phyloP scores from a whole-genome alignment of 106 monocot genomes.

The Gastrodia elata region DNA sequence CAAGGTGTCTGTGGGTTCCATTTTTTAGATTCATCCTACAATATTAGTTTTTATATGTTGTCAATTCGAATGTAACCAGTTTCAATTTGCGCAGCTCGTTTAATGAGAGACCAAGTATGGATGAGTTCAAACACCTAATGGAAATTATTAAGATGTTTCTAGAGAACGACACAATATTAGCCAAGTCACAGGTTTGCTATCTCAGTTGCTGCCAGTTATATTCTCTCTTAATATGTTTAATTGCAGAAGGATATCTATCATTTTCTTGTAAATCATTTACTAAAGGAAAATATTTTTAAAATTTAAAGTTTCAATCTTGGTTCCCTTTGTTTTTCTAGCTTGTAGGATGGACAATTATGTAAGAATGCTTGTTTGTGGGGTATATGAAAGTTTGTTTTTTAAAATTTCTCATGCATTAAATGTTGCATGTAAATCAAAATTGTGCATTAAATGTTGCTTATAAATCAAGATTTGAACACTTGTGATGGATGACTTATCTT shows the following conservation, averaged over 20 bases:
- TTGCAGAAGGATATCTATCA: background rate
- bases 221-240: background rate
- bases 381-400: background rate
- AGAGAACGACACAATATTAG: constrained; percentile 30
- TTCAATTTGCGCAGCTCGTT: constrained; percentile 24
- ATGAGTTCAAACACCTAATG: constrained; percentile 31
- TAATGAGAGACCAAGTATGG: constrained; percentile 34
- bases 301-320: background rate
- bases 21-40: background rate
- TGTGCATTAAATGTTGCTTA: background rate
- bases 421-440: background rate
- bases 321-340: background rate
- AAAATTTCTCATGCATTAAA: background rate
- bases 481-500: background rate
- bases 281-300: background rate
- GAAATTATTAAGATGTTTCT: constrained; percentile 30
- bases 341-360: background rate
- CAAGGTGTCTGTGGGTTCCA: constrained; percentile 18
- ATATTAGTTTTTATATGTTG: background rate
- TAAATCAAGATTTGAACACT: background rate
- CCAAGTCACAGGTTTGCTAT: constrained; percentile 35
- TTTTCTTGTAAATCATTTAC: constrained; percentile 2
- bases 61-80: background rate
- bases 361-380: background rate
- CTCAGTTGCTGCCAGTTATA: background rate